phyloP scores from a whole-genome alignment of 208 protist species.

The Leishmania turanica region DNA sequence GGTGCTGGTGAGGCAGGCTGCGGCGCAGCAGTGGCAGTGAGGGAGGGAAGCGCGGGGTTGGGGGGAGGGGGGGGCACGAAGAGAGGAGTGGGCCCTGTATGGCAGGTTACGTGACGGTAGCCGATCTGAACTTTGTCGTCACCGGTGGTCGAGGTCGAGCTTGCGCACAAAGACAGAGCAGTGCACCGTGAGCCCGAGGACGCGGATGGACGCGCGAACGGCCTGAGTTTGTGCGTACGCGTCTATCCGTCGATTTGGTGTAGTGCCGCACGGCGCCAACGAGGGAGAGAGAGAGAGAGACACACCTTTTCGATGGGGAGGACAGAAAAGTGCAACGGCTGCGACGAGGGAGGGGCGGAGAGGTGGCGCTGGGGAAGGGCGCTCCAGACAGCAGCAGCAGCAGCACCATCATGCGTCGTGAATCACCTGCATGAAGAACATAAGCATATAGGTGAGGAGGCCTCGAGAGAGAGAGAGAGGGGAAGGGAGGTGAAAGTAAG shows the following conservation, averaged over 20 bases:
- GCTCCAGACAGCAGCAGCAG: neutral
- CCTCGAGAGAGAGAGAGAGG: neutral
- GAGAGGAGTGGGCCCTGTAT: neutral
- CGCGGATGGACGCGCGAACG: neutral
- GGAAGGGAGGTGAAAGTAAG: no score
- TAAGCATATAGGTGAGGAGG: neutral
- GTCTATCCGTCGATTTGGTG: neutral
- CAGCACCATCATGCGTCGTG: neutral
- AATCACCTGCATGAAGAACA: neutral
- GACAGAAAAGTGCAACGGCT: neutral
- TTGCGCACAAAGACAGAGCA: neutral
- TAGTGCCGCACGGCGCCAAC: neutral
- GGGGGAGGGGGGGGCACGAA: neutral
- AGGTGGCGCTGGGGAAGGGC: neutral
- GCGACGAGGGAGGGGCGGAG: neutral
- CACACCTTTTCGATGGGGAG: neutral
- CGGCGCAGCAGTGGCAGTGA: neutral
- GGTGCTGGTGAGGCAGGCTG: neutral
- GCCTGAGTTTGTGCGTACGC: neutral
- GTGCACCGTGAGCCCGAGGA: neutral
- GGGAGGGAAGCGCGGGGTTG: neutral
- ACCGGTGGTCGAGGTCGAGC: neutral
- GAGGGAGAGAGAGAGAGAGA: neutral
- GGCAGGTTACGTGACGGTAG: neutral
- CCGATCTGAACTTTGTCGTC: neutral